These are phyloP conservation scores for Hortiboletus flavorubellus DNA, from an alignment of 768 basidiomycete species.

Conservation along the genomic window DNA sequence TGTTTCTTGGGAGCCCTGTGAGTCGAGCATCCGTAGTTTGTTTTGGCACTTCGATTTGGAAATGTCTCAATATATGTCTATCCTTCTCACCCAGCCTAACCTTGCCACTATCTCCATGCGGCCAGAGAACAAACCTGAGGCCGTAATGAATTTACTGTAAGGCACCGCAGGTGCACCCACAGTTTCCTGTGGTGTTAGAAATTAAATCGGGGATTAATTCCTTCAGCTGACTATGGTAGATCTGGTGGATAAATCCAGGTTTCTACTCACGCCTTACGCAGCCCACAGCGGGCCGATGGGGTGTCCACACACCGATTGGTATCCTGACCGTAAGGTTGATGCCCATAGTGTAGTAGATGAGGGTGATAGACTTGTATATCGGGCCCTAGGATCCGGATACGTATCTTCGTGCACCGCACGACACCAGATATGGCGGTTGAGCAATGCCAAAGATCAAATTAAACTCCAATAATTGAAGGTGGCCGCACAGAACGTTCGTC, in stretches of 20 bases:
- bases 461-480: background rate
- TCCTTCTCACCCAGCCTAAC: background rate
- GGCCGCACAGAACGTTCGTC: no score
- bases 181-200: background rate
- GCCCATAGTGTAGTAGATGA: background rate
- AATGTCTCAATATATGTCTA: background rate
- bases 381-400: background rate
- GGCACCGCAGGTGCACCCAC: background rate
- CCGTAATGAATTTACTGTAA: background rate
- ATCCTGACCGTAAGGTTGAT: background rate
- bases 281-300: background rate
- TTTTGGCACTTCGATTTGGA: background rate
- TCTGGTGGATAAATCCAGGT: background rate
- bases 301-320: background rate
- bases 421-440: no score
- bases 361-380: no score
- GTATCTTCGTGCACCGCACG: no score
- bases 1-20: no score
- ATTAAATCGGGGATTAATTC: background rate
- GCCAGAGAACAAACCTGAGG: no score
- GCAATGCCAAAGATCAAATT: no score
- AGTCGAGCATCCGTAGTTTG: no score
- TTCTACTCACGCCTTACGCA: background rate
- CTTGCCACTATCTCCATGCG: no score
- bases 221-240: background rate